Base-by-base conservation (phyloP, 306 rosid genomes). In the Malus orientalis region DNA sequence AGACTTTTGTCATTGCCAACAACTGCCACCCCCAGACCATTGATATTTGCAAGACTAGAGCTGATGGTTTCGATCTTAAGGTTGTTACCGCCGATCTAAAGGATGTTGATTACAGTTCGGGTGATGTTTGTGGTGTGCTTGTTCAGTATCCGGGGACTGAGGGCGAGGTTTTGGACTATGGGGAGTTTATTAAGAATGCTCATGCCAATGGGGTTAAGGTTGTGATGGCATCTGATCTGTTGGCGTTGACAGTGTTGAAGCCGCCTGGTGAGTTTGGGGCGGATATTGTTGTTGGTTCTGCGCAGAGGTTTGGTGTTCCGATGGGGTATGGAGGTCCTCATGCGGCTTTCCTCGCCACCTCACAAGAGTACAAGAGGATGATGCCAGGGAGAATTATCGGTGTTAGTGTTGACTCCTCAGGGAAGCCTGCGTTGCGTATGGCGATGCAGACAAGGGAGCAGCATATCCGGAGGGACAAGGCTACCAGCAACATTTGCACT, bases 281-380 rank as follows among this genome's bases (percentile, higher is more conserved):
- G 0, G 99, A 96, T 85, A 96, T 96, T 63, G 99, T 96, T 70
- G 99, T 96, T 74, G 99, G 99, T 11, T 91, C 99, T 3, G 97
- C 98, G 19, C 99, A 96, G 78, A 82, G 99, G 82, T 96, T 96
- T 42, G 99, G 99, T 19, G 99, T 96, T 74, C 99, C 99, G 1
- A 96, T 96, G 99, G 99, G 99, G 49, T 96, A 96, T 84, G 99
- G 99, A 69, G 99, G 99, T 67, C 99, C 99, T 78, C 99, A 96
- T 88, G 99, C 99, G 0, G 98, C 97, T 22, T 96, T 96, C 75
- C 51, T 96, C 81, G 99, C 99, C 38, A 96, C 99, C n/a, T 96
- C 99, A 11, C 97, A 91, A 81, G 99, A 96, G 82, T 96, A 96
- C 82, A 96, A 96, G 94, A 89, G 99, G 87, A 89, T 96, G 99